Conservation (phyloP, 192 early-diverging fungal species). For the Backusella parvicylindrica region DNA sequence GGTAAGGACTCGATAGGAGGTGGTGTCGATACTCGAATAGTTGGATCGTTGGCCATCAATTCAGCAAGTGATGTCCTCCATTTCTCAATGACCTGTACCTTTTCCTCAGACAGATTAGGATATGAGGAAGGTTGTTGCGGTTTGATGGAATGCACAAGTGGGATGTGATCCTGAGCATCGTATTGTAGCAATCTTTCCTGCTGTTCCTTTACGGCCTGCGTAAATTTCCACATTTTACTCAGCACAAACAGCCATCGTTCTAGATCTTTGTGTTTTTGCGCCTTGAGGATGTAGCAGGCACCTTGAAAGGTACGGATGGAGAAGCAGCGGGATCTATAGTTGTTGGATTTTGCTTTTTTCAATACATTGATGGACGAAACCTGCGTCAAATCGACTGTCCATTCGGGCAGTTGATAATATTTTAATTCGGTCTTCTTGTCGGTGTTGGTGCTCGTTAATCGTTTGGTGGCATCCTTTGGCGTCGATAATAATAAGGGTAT, state of each 20-base stretch:
- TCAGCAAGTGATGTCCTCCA: slow-evolving; percentile 35
- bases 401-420: slow-evolving; percentile 38
- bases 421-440: neutral
- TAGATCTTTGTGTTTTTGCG: slow-evolving; percentile 36
- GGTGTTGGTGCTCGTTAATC: too few species aligned
- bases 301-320: slow-evolving; percentile 29
- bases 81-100: slow-evolving; percentile 26
- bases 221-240: slow-evolving; percentile 35
- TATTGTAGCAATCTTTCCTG: neutral
- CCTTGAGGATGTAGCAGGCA: slow-evolving; percentile 28
- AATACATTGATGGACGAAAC: slow-evolving; percentile 25
- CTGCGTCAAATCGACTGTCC: slow-evolving; percentile 29
- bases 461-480: slow-evolving; percentile 14
- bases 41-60: slow-evolving; percentile 29
- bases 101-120: slow-evolving; percentile 21
- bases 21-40: slow-evolving; percentile 17
- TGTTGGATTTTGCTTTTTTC: slow-evolving; percentile 9
- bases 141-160: neutral
- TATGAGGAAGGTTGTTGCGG: neutral
- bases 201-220: slow-evolving; percentile 14
- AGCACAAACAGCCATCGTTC: slow-evolving; percentile 38
- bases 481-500: slow-evolving; percentile 30
- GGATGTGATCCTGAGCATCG: neutral
- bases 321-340: slow-evolving; percentile 12
- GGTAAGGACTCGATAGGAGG: slow-evolving; percentile 33